Conservation (phyloP, 306 rosid genomes). For the Corylus heterophylla region DNA sequence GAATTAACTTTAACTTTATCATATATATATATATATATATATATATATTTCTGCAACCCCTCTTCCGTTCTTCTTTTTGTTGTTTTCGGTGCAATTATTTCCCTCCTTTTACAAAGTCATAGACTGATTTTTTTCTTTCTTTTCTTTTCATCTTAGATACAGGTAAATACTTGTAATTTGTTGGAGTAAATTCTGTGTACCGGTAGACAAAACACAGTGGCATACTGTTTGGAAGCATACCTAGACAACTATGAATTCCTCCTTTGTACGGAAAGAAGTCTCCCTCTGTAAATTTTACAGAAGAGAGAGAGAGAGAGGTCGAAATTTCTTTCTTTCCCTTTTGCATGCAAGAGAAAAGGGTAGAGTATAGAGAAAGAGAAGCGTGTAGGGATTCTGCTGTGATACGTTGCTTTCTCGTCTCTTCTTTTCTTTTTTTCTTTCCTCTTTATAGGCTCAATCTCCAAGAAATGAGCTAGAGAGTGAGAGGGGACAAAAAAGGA, state of each 20-base stretch:
- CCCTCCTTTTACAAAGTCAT: neutral
- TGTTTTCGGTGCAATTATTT: neutral
- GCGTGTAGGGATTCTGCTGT: constrained; percentile 18
- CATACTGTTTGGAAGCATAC: neutral
- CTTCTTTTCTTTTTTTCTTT: neutral
- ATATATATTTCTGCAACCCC: neutral
- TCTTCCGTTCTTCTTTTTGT: neutral
- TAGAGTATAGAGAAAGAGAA: constrained; percentile 13
- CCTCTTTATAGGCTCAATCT: constrained; percentile 27
- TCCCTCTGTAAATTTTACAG: neutral
- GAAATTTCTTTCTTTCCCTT: neutral
- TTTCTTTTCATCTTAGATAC: neutral
- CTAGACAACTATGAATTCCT: neutral
- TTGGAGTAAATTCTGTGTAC: no score
- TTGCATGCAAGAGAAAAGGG: neutral
- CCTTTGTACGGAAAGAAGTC: neutral
- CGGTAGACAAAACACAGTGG: no score
- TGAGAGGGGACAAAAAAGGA: constrained; percentile 21
- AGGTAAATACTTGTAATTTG: no score
- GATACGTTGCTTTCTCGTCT: constrained; percentile 37
- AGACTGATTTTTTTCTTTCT: neutral
- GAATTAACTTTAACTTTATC: neutral
- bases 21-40: neutral
- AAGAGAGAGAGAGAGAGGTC: neutral
- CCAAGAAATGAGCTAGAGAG: constrained; percentile 34